Evolutionary conservation across 139 green algal species (phyloP), one percentile per base, ranked within the genome.

Genomic region (Chlorella sp.): DNA sequence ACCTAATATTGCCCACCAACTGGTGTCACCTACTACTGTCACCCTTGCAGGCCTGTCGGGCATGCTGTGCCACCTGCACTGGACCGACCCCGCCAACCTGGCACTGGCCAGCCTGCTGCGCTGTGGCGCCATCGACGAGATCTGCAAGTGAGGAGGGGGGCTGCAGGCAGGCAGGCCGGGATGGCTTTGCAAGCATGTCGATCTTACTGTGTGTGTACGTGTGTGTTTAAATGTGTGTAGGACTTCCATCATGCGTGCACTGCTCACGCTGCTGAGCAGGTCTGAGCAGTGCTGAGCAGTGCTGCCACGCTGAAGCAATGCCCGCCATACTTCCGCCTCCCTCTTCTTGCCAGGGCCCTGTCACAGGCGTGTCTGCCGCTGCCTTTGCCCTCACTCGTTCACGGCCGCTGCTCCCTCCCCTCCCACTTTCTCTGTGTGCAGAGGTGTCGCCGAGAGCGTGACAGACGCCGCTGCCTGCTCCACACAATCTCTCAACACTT

Each of bases 31-130:
- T 68, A 24, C 15, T 30, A 32, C 18, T 5, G 14, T 24, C 28
- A 0, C n/a, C 53, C 57, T 15, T 32, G 32, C 81, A 86, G 81
- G 92, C 4, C 89, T 95, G 34, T 90, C 91, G 40, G 89, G 89
- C 15, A 81, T 95, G 78, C 90, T 86, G 15, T 91, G 66, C 34
- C 93, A 95, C 89, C 82, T 95, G 68, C 92, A 94, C 85, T 94
- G 91, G 93, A 91, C 90, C 19, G 91, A 94, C 71, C 93, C 93
- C 0, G 83, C 91, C 37, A 94, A 93, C 91, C 48, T 95, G 39
- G 89, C 88, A 53, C 84, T 95, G 37, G 81, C 73, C 24, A 73
- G 68, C 40, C 81, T 95, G 90, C 86, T 95, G 48, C 78, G 68
- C 26, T 73, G 42, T 4, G 88, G 93, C 15, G 83, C 86, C 28